phyloP scores from a whole-genome alignment of 2,329 filamentous ascomycete genomes.

The Tolypocladium endophyticum region DNA sequence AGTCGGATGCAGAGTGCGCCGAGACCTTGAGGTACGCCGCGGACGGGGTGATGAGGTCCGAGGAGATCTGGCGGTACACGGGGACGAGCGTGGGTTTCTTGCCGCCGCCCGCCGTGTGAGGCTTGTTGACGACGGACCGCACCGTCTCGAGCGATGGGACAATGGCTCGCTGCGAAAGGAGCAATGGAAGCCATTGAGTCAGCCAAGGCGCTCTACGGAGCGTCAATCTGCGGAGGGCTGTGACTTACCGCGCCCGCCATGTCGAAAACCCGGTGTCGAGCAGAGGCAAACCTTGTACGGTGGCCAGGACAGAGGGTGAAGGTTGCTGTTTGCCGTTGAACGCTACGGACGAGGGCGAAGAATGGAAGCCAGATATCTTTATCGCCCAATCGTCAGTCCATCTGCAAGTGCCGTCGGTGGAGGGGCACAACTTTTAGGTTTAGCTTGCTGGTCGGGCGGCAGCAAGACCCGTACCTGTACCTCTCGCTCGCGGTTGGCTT shows the following conservation, averaged over 20 bases:
- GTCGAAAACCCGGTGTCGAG: not conserved
- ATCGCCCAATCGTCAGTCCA: not conserved
- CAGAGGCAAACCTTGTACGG: not conserved
- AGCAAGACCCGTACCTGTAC: not conserved
- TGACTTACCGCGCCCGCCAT: slow-evolving; percentile 20
- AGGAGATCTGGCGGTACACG: slow-evolving; percentile 73
- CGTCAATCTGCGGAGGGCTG: not conserved
- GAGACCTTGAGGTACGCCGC: slow-evolving; percentile 89
- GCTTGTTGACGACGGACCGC: slow-evolving; percentile 28
- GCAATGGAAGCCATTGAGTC: not conserved
- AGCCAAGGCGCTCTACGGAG: slow-evolving; percentile 1
- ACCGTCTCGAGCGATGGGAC: slow-evolving; percentile 37
- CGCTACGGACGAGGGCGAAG: not conserved
- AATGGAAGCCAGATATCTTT: not conserved
- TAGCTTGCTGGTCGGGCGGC: not conserved
- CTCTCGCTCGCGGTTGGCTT: rapidly evolving
- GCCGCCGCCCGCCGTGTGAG: slow-evolving; percentile 14
- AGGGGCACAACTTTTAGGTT: not conserved
- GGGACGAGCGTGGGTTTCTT: slow-evolving; percentile 62
- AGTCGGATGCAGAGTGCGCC: slow-evolving; percentile 52
- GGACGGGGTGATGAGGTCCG: slow-evolving; percentile 90
- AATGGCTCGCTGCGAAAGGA: slow-evolving; percentile 23
- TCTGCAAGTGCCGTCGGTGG: not conserved
- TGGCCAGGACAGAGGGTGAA: not conserved
- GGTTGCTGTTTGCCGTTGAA: not conserved